Evolutionary conservation across 257 asterid species (phyloP).

Genomic region (Nyctanthes arbortristis): DNA sequence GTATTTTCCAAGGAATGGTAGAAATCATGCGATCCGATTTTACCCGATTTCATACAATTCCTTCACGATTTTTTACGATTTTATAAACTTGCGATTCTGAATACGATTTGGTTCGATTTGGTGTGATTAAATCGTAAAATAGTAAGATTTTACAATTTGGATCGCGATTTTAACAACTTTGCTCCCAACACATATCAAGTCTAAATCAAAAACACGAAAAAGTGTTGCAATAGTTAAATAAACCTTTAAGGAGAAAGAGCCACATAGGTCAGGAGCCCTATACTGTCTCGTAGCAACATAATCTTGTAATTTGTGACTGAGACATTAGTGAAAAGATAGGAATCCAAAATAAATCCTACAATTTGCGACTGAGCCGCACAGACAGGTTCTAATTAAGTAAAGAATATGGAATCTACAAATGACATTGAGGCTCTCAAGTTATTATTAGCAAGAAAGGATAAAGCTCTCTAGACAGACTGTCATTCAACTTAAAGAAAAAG

Average conservation of each 20-base stretch:
- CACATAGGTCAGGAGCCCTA: conserved; percentile 28
- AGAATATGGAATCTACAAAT: neutral
- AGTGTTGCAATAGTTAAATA: neutral
- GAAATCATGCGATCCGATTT: no score
- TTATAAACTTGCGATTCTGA: no score
- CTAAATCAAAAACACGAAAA: neutral
- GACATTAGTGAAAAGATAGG: neutral
- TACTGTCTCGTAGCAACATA: conserved; percentile 28
- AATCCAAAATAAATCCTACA: no score
- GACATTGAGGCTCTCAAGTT: neutral
- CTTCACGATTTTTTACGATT: no score
- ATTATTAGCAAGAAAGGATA: neutral
- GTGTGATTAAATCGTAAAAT: no score
- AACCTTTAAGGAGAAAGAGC: conserved; percentile 26
- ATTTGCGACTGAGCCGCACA: no score
- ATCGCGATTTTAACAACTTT: no score
- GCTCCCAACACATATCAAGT: neutral
- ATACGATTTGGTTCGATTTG: no score
- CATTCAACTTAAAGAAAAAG: neutral
- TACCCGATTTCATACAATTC: no score
- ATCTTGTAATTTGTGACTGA: conserved; percentile 11
- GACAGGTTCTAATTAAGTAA: neutral
- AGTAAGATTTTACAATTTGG: no score
- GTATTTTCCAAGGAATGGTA: no score
- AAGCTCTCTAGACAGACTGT: neutral